phyloP scores from a whole-genome alignment of 2,329 filamentous ascomycete genomes.

The Hymenoscyphus linearis region DNA sequence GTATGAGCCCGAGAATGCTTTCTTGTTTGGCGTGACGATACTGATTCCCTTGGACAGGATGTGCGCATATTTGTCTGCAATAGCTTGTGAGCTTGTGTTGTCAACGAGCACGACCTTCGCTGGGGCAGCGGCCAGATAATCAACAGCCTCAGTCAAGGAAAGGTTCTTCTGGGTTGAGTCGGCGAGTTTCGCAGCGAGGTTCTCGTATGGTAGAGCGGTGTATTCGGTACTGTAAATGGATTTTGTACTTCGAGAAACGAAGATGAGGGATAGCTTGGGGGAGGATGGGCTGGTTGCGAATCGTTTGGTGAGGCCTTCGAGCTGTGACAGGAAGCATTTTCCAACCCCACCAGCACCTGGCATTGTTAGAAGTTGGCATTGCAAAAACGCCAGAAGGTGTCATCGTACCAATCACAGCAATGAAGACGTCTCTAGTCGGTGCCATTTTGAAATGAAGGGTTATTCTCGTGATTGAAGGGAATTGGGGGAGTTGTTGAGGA shows the following conservation, averaged over 20 bases:
- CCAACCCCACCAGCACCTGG: slow-evolving; percentile 88
- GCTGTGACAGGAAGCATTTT: slow-evolving; percentile 81
- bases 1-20: slow-evolving; percentile 82
- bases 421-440: slow-evolving; percentile 35
- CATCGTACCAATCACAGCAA: slow-evolving; percentile 40
- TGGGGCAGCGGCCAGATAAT: slow-evolving; percentile 73
- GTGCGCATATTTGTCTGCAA: slow-evolving; percentile 77
- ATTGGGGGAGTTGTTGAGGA: not conserved
- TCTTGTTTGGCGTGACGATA: slow-evolving; percentile 97
- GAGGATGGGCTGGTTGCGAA: slow-evolving; percentile 45
- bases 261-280: slow-evolving; percentile 66
- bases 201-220: slow-evolving; percentile 57
- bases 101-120: slow-evolving; percentile 81
- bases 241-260: slow-evolving; percentile 81
- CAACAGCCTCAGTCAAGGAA: slow-evolving; percentile 62
- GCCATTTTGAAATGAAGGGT: not conserved
- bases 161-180: slow-evolving; percentile 61
- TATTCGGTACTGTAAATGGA: slow-evolving; percentile 72
- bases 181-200: slow-evolving; percentile 56
- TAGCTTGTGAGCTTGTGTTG: slow-evolving; percentile 87
- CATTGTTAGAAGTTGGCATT: slow-evolving; percentile 15
- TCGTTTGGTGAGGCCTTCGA: slow-evolving; percentile 61
- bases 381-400: slow-evolving; percentile 7
- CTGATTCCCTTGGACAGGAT: slow-evolving; percentile 79
- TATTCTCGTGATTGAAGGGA: not conserved